A percentile compares a stretch with the other conserved stretches of the same genome.
These are phyloP conservation scores for Ceratobasidium sp. DNA, from an alignment of 1,284 basidiomycete species.

Conservation along the genomic window DNA sequence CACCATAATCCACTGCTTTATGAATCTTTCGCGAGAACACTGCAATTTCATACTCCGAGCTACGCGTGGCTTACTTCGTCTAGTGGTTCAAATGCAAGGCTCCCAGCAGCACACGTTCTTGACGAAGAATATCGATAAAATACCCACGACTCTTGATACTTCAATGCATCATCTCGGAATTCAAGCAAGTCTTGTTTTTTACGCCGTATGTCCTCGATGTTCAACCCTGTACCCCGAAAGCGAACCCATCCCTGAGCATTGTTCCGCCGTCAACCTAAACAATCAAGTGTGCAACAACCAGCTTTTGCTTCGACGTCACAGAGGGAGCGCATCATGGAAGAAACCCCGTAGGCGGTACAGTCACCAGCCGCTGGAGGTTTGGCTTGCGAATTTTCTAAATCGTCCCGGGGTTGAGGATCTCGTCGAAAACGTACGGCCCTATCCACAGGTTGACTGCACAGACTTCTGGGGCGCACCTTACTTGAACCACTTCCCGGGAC, in stretches of 20 bases:
- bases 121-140: neutral
- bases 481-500: conserved; percentile 53
- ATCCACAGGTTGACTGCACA: neutral
- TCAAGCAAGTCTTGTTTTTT: neutral
- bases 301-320: neutral
- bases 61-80: neutral
- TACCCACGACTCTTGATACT: neutral
- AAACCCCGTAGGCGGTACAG: conserved; percentile 6
- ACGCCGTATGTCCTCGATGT: conserved; percentile 21
- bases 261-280: too few species aligned
- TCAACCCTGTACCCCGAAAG: conserved; percentile 1
- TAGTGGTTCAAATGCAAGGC: neutral
- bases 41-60: neutral
- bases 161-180: neutral
- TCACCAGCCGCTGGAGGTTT: conserved; percentile 18
- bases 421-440: conserved; percentile 3
- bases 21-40: neutral
- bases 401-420: conserved; percentile 36
- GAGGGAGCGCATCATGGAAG: neutral
- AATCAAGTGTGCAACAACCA: neutral
- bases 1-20: conserved; percentile 1
- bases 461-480: conserved; percentile 55
- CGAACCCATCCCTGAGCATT: neutral
- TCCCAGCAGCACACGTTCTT: neutral
- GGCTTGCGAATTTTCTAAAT: conserved; percentile 25